Conservation (phyloP, 345 rosid species). For the Boechera retrofracta region DNA sequence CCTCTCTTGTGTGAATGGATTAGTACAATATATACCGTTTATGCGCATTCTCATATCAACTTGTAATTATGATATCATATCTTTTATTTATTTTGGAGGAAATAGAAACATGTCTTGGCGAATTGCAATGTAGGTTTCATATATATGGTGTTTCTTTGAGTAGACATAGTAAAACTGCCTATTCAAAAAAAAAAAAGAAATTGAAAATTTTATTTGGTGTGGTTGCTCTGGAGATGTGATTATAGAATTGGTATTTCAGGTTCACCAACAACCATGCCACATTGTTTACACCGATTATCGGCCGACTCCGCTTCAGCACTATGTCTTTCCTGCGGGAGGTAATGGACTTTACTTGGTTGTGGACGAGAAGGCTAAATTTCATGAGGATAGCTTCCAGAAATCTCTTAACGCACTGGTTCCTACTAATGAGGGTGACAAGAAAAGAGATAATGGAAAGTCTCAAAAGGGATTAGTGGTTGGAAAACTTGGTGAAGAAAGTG, state of each 20-base stretch:
- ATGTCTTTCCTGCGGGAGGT: constrained; percentile 92
- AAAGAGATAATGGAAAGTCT: constrained; percentile 74
- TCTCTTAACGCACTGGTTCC: constrained; percentile 90
- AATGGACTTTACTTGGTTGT: constrained; percentile 92
- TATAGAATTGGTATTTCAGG: constrained; percentile 55
- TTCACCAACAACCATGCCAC: constrained; percentile 95
- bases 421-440: constrained; percentile 69
- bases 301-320: constrained; percentile 98
- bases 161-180: background rate
- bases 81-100: background rate
- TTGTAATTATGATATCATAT: background rate
- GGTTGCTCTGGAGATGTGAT: constrained; percentile 20
- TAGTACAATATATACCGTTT: background rate
- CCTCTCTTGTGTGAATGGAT: background rate
- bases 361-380: constrained; percentile 90
- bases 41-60: constrained; percentile 12
- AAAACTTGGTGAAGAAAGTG: constrained; percentile 94
- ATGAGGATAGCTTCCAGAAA: constrained; percentile 94
- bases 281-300: constrained; percentile 99
- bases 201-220: background rate
- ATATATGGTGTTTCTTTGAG: constrained; percentile 19
- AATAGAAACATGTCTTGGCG: background rate
- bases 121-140: constrained; percentile 1
- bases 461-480: constrained; percentile 70
- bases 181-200: constrained; percentile 1